phyloP scores from a whole-genome alignment of 2,329 filamentous ascomycete genomes.

The Biscogniauxia mediterranea region DNA sequence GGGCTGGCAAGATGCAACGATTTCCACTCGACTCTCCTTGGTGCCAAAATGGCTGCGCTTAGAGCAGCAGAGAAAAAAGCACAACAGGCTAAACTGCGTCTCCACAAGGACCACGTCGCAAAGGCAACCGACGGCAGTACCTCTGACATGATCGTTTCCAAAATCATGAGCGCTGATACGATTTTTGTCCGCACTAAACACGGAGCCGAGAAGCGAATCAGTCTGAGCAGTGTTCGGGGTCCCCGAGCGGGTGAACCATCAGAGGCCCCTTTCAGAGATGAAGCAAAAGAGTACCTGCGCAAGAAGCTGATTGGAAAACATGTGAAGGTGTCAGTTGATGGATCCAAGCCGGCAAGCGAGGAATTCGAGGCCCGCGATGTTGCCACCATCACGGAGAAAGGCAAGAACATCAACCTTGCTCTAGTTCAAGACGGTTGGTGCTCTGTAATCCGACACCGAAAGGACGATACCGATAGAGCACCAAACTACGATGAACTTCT shows the following conservation, averaged over 20 bases:
- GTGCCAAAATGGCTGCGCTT: slow-evolving; percentile 80
- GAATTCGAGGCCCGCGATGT: slow-evolving; percentile 95
- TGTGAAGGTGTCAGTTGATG: slow-evolving; percentile 84
- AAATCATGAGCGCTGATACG: slow-evolving; percentile 85
- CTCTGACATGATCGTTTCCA: slow-evolving; percentile 78
- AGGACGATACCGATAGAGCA: slow-evolving; percentile 91
- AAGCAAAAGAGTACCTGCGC: slow-evolving; percentile 93
- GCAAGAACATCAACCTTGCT: slow-evolving; percentile 80
- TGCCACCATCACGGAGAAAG: slow-evolving; percentile 78
- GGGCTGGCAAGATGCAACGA: slow-evolving; percentile 92
- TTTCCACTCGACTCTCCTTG: slow-evolving; percentile 90
- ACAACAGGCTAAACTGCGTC: slow-evolving; percentile 69
- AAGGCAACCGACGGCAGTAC: slow-evolving; percentile 64
- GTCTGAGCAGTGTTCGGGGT: slow-evolving; percentile 87
- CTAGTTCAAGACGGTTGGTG: slow-evolving; percentile 93
- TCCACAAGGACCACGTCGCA: slow-evolving; percentile 79
- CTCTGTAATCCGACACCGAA: slow-evolving; percentile 90
- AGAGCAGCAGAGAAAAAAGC: slow-evolving; percentile 85
- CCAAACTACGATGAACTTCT: slow-evolving; percentile 90
- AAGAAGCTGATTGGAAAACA: slow-evolving; percentile 96
- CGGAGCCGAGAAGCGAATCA: slow-evolving; percentile 84
- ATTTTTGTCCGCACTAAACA: slow-evolving; percentile 82
- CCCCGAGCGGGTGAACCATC: slow-evolving; percentile 86
- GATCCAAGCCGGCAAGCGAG: slow-evolving; percentile 83
- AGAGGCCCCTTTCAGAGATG: slow-evolving; percentile 83